A percentile compares a stretch with the other conserved stretches of the same genome.
Evolutionary conservation across 2,329 filamentous ascomycete species (phyloP).

Genomic region (Xylogone sp.): DNA sequence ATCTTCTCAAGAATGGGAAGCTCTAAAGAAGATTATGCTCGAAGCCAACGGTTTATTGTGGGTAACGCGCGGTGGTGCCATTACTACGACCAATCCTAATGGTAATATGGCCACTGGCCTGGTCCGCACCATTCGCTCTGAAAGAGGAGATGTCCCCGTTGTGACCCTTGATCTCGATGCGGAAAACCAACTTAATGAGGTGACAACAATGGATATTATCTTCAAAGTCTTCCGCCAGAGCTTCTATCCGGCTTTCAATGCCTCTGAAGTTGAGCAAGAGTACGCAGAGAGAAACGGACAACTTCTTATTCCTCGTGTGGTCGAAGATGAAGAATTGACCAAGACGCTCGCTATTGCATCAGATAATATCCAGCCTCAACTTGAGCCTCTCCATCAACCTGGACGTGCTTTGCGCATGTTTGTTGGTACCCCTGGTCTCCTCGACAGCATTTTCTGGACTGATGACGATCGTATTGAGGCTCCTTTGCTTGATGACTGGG

Average conservation of each 20-base stretch:
- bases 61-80: slow-evolving; percentile 41
- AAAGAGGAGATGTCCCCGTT: slow-evolving; percentile 18
- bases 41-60: slow-evolving; percentile 40
- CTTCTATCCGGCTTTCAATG: not conserved
- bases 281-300: slow-evolving; percentile 24
- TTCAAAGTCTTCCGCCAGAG: slow-evolving; percentile 1
- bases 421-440: slow-evolving; percentile 18
- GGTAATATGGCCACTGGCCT: slow-evolving; percentile 22
- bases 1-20: slow-evolving; percentile 33
- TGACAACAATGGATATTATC: slow-evolving; percentile 15
- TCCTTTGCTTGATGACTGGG: slow-evolving; percentile 13
- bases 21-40: slow-evolving; percentile 37
- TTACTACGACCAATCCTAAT: slow-evolving; percentile 21
- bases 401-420: slow-evolving; percentile 19
- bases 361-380: slow-evolving; percentile 35
- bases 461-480: slow-evolving; percentile 19
- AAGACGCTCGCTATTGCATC: slow-evolving; percentile 5
- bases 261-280: slow-evolving; percentile 15
- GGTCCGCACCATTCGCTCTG: slow-evolving; percentile 22
- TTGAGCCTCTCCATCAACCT: slow-evolving; percentile 34
- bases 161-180: slow-evolving; percentile 19
- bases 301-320: slow-evolving; percentile 16
- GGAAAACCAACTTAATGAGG: slow-evolving; percentile 10
- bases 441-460: slow-evolving; percentile 22
- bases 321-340: slow-evolving; percentile 23